These are phyloP conservation scores for Sugiyamaella paludigena DNA, from an alignment of 1,139 yeast species.

Conservation along the genomic window DNA sequence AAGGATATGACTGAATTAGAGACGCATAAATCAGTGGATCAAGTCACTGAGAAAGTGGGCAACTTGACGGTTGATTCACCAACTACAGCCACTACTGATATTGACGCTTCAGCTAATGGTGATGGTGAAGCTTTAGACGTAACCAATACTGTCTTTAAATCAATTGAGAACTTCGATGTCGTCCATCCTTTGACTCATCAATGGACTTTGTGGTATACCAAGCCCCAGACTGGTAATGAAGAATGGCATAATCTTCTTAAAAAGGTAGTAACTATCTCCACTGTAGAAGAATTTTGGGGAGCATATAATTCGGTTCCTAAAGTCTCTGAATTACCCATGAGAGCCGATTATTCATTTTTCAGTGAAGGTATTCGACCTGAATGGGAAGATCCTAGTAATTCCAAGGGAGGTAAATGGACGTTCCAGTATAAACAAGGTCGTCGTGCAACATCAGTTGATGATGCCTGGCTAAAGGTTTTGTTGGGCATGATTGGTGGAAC, in stretches of 20 bases:
- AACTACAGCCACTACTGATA: conserved; percentile 22
- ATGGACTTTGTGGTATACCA: conserved; percentile 98
- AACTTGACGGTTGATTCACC: conserved; percentile 22
- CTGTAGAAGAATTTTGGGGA: conserved; percentile 99
- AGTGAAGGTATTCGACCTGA: conserved; percentile 95
- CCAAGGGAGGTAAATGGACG: conserved; percentile 94
- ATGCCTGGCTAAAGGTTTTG: conserved; percentile 88
- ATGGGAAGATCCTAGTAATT: conserved; percentile 92
- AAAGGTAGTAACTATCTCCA: conserved; percentile 86
- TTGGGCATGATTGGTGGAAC: conserved; percentile 95
- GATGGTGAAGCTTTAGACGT: conserved; percentile 28
- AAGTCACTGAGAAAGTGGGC: conserved; percentile 28
- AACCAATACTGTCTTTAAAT: conserved; percentile 56
- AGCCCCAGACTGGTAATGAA: conserved; percentile 69
- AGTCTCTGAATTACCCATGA: conserved; percentile 85
- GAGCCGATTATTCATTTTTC: conserved; percentile 94
- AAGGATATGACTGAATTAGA: conserved; percentile 10
- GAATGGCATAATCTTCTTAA: conserved; percentile 92
- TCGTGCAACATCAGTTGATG: conserved; percentile 60
- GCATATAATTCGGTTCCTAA: conserved; percentile 91
- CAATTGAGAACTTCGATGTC: conserved; percentile 67
- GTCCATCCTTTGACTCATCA: conserved; percentile 89
- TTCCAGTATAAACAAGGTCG: conserved; percentile 63
- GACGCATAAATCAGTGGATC: conserved; percentile 15
- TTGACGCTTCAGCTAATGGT: conserved; percentile 26